These are phyloP conservation scores for Penicillium riverlandense DNA, from an alignment of 495 filamentous ascomycete species.

Conservation along the genomic window DNA sequence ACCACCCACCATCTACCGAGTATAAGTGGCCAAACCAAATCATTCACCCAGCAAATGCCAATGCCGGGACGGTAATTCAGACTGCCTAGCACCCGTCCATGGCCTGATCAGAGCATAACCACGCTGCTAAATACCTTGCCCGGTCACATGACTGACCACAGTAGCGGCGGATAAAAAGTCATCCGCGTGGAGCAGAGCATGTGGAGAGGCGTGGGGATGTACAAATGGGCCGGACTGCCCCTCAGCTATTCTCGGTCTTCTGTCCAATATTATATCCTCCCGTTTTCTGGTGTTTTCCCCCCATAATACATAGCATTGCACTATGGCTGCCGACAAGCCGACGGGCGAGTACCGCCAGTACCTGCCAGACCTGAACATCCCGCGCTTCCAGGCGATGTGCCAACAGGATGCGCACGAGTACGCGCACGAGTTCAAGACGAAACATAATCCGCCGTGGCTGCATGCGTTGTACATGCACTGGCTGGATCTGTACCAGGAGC, in stretches of 20 bases:
- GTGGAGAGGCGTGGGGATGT: no score
- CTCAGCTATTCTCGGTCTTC: background rate
- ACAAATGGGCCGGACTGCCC: no score
- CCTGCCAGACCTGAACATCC: constrained; percentile 52
- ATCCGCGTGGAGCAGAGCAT: constrained; percentile 15
- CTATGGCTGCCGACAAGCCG: constrained; percentile 1
- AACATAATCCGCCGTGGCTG: constrained; percentile 58
- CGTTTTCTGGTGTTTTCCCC: no score
- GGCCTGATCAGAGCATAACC: no score
- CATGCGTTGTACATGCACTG: constrained; percentile 61
- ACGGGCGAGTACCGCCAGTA: constrained; percentile 47
- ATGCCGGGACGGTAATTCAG: no score
- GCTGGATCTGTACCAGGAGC: constrained; percentile 57
- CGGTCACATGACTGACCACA: no score
- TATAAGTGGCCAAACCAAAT: no score
- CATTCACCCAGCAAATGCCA: no score
- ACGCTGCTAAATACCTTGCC: constrained; percentile 7
- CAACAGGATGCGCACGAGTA: constrained; percentile 59
- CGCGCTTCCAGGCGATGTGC: constrained; percentile 56
- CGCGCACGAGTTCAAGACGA: constrained; percentile 51
- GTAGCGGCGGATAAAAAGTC: constrained; percentile 13
- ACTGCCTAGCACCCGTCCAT: no score
- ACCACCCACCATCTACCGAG: no score
- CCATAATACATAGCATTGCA: no score
- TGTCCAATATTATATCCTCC: background rate